Evolutionary conservation across 164 flowering plant species (phyloP).

Genomic region (Tinospora cordifolia): DNA sequence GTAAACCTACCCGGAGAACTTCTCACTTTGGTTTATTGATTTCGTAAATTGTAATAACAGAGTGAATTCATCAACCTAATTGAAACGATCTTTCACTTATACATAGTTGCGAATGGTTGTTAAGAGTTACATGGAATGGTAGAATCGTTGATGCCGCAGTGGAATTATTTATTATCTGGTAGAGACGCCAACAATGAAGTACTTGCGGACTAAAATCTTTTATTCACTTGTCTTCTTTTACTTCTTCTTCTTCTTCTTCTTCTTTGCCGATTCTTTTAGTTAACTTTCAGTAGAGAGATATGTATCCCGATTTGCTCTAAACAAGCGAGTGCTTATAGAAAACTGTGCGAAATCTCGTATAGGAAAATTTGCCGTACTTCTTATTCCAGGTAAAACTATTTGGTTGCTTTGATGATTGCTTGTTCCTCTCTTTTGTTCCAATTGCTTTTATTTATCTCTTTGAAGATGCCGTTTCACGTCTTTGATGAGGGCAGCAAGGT

Average conservation of each 20-base stretch:
- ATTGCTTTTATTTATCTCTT: neutral
- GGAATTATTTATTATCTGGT: too few relatives aligned
- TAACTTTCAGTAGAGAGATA: neutral
- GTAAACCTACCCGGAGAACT: neutral
- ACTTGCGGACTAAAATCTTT: neutral
- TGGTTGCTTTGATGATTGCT: neutral
- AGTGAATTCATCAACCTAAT: too few relatives aligned
- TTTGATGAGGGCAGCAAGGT: constrained; percentile 44
- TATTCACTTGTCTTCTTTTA: neutral
- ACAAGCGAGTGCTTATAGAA: constrained; percentile 28
- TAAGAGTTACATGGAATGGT: too few relatives aligned
- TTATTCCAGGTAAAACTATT: constrained; percentile 17
- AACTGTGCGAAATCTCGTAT: constrained; percentile 21
- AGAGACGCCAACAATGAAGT: neutral
- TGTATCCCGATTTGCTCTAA: constrained; percentile 12
- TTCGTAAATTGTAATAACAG: neutral
- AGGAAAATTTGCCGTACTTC: constrained; percentile 22
- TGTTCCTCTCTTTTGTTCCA: neutral
- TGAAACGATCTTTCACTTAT: too few relatives aligned
- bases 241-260: too few relatives aligned
- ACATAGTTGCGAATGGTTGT: too few relatives aligned
- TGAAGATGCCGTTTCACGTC: neutral
- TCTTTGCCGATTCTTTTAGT: neutral
- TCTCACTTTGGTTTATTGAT: neutral
- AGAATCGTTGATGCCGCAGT: too few relatives aligned